phyloP scores from a whole-genome alignment of 176 grass and related monocot species.

The Cenchrus americanus region DNA sequence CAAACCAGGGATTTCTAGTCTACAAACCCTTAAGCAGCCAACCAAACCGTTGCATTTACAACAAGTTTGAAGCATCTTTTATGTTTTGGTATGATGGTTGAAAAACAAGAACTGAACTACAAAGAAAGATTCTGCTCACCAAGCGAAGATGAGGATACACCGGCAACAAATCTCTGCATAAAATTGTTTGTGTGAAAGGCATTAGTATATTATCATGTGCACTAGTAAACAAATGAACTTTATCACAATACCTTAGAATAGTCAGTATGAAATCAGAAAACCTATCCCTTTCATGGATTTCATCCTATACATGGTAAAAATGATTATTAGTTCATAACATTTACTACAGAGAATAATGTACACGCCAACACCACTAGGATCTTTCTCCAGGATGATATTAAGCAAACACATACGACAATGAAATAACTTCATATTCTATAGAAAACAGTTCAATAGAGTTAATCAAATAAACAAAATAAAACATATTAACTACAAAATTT shows the following conservation, averaged over 20 bases:
- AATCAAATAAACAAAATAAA: background rate
- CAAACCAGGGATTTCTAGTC: background rate
- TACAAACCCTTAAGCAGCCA: constrained; percentile 5
- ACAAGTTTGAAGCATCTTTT: constrained; percentile 18
- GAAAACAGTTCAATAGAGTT: constrained; percentile 21
- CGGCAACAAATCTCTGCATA: constrained; percentile 86
- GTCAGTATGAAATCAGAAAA: constrained; percentile 97
- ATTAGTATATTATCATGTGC: constrained; percentile 36
- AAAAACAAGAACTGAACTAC: constrained; percentile 27
- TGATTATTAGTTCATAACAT: constrained; percentile 8
- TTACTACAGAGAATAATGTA: constrained; percentile 27
- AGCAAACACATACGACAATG: background rate
- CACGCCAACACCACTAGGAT: constrained; percentile 14
- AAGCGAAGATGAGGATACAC: constrained; percentile 77
- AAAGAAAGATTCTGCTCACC: constrained; percentile 55
- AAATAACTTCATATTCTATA: background rate
- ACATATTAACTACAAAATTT: background rate
- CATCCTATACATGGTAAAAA: constrained; percentile 63
- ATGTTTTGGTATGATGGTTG: background rate
- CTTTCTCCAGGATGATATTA: too few species aligned
- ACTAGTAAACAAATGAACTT: constrained; percentile 13
- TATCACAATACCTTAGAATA: constrained; percentile 80
- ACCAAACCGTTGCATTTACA: constrained; percentile 5
- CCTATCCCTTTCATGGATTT: constrained; percentile 99
- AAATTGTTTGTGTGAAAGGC: constrained; percentile 20